phyloP scores from a whole-genome alignment of 495 filamentous ascomycete genomes.

The Aspergillus homomorphus region DNA sequence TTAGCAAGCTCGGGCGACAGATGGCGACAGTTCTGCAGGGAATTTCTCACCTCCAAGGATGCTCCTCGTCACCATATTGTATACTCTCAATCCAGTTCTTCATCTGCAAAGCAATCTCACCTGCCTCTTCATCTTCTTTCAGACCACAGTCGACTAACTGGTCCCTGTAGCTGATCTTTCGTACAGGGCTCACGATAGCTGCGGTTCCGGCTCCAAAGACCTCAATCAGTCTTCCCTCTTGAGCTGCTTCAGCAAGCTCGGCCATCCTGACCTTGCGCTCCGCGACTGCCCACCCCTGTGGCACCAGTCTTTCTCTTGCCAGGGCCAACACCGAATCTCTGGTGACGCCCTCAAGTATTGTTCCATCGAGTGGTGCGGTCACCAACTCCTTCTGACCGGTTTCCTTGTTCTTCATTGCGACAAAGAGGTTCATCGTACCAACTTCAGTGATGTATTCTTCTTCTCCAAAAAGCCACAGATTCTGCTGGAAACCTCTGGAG shows the following conservation, averaged over 20 bases:
- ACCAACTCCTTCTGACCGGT: slow-evolving; percentile 85
- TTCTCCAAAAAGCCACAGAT: slow-evolving; percentile 93
- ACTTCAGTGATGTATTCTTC: slow-evolving; percentile 95
- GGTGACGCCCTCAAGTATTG: slow-evolving; percentile 93
- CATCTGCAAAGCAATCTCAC: slow-evolving; percentile 77
- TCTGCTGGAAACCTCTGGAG: slow-evolving; percentile 90
- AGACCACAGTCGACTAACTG: slow-evolving; percentile 75
- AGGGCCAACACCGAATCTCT: slow-evolving; percentile 81
- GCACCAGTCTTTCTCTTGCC: slow-evolving; percentile 73
- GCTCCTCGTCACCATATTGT: slow-evolving; percentile 90
- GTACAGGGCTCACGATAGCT: slow-evolving; percentile 68
- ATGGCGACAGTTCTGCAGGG: background rate
- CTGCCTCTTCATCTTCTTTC: slow-evolving; percentile 74
- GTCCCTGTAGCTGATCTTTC: slow-evolving; percentile 81
- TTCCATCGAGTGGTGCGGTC: slow-evolving; percentile 92
- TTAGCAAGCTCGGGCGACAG: slow-evolving; percentile 16
- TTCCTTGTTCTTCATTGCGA: slow-evolving; percentile 72
- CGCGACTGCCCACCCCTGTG: slow-evolving; percentile 82
- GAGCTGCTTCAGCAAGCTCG: slow-evolving; percentile 72
- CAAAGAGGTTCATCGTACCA: slow-evolving; percentile 97
- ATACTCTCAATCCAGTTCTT: slow-evolving; percentile 95
- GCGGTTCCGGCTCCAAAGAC: slow-evolving; percentile 93
- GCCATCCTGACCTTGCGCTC: slow-evolving; percentile 90
- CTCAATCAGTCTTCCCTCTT: slow-evolving; percentile 84
- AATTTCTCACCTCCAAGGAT: slow-evolving; percentile 68